These are phyloP conservation scores for Pogostemon cablin DNA, from an alignment of 257 asterid species.

Conservation along the genomic window DNA sequence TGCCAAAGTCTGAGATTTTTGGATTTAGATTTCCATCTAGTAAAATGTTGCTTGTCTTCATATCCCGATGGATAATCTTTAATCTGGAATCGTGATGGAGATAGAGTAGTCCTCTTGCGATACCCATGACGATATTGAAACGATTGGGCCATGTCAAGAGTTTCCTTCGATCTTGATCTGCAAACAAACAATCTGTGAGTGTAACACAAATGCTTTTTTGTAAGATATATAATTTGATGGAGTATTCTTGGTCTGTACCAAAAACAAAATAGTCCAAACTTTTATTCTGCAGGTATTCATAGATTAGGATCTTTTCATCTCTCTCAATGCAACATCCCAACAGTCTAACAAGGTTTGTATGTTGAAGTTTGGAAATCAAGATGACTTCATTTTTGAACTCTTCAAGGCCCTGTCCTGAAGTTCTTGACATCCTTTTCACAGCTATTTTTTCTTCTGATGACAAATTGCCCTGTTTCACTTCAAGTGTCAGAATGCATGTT, in stretches of 20 bases:
- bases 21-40: slow-evolving; percentile 1
- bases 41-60: slow-evolving; percentile 16
- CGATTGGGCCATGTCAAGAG: slow-evolving; percentile 35
- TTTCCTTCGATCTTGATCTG: slow-evolving; percentile 29
- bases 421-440: slow-evolving; percentile 45
- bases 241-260: slow-evolving; percentile 22
- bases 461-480: not conserved
- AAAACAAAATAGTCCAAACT: slow-evolving; percentile 48
- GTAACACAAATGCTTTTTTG: too few species aligned
- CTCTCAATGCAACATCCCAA: slow-evolving; percentile 45
- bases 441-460: slow-evolving; percentile 41
- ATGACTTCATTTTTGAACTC: slow-evolving; percentile 38
- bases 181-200: not conserved
- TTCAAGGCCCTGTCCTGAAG: slow-evolving; percentile 45
- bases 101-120: slow-evolving; percentile 37
- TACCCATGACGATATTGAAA: slow-evolving; percentile 35
- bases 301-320: slow-evolving; percentile 47
- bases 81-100: slow-evolving; percentile 31
- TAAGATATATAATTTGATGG: too few species aligned
- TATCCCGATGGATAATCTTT: slow-evolving; percentile 14
- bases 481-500: not conserved
- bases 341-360: slow-evolving; percentile 46
- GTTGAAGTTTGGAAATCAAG: slow-evolving; percentile 49
- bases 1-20: slow-evolving; percentile 16
- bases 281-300: slow-evolving; percentile 45